A percentile compares a stretch with the other conserved stretches of the same genome.
Conservation (phyloP, 1,284 basidiomycete genomes). For the Coriolopsis trogii region DNA sequence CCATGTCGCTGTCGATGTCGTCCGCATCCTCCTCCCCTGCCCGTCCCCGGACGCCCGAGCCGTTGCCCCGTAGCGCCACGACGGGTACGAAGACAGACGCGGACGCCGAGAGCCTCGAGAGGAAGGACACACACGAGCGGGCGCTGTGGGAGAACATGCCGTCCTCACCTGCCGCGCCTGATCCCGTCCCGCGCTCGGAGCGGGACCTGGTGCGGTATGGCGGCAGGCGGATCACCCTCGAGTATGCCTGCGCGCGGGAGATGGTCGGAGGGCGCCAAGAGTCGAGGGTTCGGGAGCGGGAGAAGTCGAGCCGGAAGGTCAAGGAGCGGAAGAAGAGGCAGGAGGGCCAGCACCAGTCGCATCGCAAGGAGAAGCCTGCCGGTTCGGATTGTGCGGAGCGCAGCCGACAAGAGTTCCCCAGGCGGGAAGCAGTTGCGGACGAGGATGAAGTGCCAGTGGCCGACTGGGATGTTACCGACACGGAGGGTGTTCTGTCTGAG, state of each 20-base stretch:
- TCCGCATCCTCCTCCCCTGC: slow-evolving; percentile 18
- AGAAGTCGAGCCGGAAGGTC: slow-evolving; percentile 25
- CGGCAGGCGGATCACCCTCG: slow-evolving; percentile 53
- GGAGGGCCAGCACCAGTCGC: not conserved
- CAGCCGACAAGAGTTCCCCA: slow-evolving; percentile 12
- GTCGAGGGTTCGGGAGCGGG: not conserved
- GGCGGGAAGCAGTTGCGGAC: slow-evolving; percentile 29
- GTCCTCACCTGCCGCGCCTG: slow-evolving; percentile 54
- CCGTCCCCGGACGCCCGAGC: slow-evolving; percentile 25
- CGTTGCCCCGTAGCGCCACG: slow-evolving; percentile 24
- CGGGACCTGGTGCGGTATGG: slow-evolving; percentile 50
- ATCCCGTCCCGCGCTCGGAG: slow-evolving; percentile 42
- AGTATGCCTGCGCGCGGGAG: slow-evolving; percentile 74
- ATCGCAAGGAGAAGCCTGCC: not conserved
- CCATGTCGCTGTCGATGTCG: not conserved
- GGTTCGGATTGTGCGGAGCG: not conserved
- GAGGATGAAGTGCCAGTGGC: slow-evolving; percentile 33
- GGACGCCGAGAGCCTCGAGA: slow-evolving; percentile 41
- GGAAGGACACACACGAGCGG: slow-evolving; percentile 38
- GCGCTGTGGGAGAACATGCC: slow-evolving; percentile 71
- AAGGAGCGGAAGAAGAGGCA: slow-evolving; percentile 26
- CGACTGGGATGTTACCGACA: slow-evolving; percentile 32
- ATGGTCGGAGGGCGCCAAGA: slow-evolving; percentile 36
- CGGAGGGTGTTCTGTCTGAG: slow-evolving; percentile 39
- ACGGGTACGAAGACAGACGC: not conserved